These are phyloP conservation scores for Chrysochromulina parva DNA, from an alignment of 78 protist genomes.

Conservation along the genomic window DNA sequence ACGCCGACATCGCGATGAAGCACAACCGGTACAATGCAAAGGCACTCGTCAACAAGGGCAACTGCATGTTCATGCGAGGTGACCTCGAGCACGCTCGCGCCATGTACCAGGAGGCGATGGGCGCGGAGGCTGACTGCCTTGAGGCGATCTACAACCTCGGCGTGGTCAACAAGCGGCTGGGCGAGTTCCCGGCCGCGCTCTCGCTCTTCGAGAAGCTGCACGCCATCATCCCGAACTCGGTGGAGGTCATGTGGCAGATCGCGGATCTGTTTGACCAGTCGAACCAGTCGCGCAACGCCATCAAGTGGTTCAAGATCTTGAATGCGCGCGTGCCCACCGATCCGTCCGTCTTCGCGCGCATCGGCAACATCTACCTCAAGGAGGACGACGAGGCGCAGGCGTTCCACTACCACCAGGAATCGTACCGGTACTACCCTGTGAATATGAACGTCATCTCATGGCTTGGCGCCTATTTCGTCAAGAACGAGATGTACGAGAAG, in stretches of 20 bases:
- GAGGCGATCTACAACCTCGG: conserved; percentile 81
- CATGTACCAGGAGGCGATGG: conserved; percentile 65
- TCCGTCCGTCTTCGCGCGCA: conserved; percentile 49
- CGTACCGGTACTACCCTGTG: conserved; percentile 63
- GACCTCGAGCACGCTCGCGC: conserved; percentile 51
- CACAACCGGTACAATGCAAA: conserved; percentile 77
- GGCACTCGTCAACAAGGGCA: conserved; percentile 82
- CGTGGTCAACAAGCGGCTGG: conserved; percentile 50
- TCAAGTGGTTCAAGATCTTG: conserved; percentile 57
- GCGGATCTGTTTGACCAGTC: neutral
- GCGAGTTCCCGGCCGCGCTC: conserved; percentile 53
- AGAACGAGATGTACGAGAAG: conserved; percentile 67
- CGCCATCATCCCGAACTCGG: conserved; percentile 33
- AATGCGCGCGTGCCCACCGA: conserved; percentile 59
- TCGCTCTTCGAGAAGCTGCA: conserved; percentile 52
- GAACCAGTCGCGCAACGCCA: conserved; percentile 12
- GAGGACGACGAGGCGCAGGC: conserved; percentile 67
- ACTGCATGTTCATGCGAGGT: conserved; percentile 19
- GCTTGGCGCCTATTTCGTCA: conserved; percentile 79
- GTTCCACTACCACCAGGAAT: conserved; percentile 60
- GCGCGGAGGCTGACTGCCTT: conserved; percentile 71
- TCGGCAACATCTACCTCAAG: conserved; percentile 50
- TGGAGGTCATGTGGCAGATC: conserved; percentile 59
- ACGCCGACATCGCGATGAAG: conserved; percentile 64
- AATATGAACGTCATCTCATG: conserved; percentile 75